Conservation (phyloP, 768 basidiomycete genomes). For the Tremella mesenterica region DNA sequence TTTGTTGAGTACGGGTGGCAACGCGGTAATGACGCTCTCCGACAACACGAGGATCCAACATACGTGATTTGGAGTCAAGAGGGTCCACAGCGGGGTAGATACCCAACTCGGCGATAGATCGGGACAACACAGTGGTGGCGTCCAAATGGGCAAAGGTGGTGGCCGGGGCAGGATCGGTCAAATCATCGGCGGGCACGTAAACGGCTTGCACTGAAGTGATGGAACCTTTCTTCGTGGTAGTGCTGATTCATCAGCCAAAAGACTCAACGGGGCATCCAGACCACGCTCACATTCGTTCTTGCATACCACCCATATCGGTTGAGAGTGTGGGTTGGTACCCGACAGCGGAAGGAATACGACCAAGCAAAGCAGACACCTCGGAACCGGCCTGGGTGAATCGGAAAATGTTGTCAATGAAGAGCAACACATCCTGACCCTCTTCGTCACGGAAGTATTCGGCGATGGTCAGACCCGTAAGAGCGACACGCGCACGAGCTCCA, state of each 20-base stretch:
- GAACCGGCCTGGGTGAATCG: conserved; percentile 99
- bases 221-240: conserved; percentile 99
- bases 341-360: conserved; percentile 99
- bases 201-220: conserved; percentile 99
- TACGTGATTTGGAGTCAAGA: conserved; percentile 97
- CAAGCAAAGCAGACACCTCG: conserved; percentile 97
- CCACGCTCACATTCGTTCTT: conserved; percentile 70
- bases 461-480: conserved; percentile 96
- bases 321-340: conserved; percentile 99
- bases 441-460: conserved; percentile 99
- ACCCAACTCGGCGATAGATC: conserved; percentile 72
- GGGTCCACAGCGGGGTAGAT: conserved; percentile 99
- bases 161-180: conserved; percentile 99
- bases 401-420: conserved; percentile 99
- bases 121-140: conserved; percentile 97
- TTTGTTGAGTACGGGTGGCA: conserved; percentile 94
- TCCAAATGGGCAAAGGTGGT: conserved; percentile 99
- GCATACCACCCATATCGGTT: conserved; percentile 99
- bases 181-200: conserved; percentile 99
- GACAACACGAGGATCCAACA: conserved; percentile 98
- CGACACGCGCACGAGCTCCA: conserved; percentile 99
- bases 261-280: not conserved
- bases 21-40: conserved; percentile 84
- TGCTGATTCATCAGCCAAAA: conserved; percentile 40
- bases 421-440: conserved; percentile 98